Base-by-base conservation (phyloP, 2,329 filamentous ascomycete species). In the Colletotrichum navitas region DNA sequence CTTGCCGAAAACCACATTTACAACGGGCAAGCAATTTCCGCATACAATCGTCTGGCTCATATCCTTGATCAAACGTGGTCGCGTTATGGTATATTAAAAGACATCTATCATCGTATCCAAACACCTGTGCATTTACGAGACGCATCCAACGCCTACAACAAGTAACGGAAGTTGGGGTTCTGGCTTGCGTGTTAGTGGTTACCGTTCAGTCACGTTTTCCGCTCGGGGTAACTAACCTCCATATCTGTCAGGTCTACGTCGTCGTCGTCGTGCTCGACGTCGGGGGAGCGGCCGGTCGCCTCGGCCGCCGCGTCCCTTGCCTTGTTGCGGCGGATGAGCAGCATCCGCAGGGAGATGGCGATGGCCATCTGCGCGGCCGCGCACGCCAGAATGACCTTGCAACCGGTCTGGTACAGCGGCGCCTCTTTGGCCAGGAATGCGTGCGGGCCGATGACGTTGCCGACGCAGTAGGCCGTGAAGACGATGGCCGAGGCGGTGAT, bases 351-450 rank as follows among this genome's bases (percentile, higher is more conserved):
- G 21, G 61, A 63, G 55, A 82, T 60, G n/a, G 80, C 80, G 21
- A 83, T 73, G 21, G 77, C 76, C n/a, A 85, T 76, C 72, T 85
- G 84, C 11, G 78, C 79, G 24, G 79, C 81, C 8, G 84, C 79
- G 73, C 85, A 87, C 26, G 81, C 82, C 3, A 89, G 76, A 21
- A 86, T 85, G 10, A 87, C 78, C 67, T 84, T 87, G 63, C 85
- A 87, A 1, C 87, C 88, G 0, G 87, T 88, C 39, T 80, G 78
- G 39, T 89, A 89, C 0, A 82, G 75, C 0, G 86, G 86, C 0
- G 84, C 79, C 73, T 87, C 85, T 0, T 75, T 63, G 0, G 79
- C 80, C 3, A 86, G 71, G 74, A 86, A 87, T 0, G 84, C 84
- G 56, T 85, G 83, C 2, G 83, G 83, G 1, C 83, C 83, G 63